Evolutionary conservation across 106 monocot species (phyloP).

Genomic region (Acorus gramineus): DNA sequence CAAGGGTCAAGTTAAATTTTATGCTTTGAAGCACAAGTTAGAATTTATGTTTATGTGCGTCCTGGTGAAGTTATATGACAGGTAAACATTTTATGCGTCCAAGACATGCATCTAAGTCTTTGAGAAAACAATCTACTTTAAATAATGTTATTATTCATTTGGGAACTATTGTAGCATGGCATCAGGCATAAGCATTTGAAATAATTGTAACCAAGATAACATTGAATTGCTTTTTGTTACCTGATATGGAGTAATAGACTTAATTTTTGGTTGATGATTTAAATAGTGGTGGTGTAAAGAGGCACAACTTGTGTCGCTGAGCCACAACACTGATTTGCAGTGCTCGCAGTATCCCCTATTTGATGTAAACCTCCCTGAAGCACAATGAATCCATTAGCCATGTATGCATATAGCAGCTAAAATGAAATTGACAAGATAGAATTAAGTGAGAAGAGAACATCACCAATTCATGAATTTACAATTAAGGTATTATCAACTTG

Average conservation of each 20-base stretch:
- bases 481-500: too few relatives aligned
- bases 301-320: conserved; percentile 19
- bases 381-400: neutral
- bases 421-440: neutral
- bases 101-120: too few relatives aligned
- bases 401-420: neutral
- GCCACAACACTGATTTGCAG: conserved; percentile 42
- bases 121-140: too few relatives aligned
- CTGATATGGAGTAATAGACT: conserved; percentile 24
- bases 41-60: too few relatives aligned
- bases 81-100: neutral
- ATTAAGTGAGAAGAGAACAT: neutral
- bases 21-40: too few relatives aligned
- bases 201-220: too few relatives aligned
- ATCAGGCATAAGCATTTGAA: too few relatives aligned
- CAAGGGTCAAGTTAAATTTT: too few relatives aligned
- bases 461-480: too few relatives aligned
- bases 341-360: conserved; percentile 32
- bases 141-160: too few relatives aligned
- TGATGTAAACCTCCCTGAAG: conserved; percentile 16
- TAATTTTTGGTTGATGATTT: conserved; percentile 15
- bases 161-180: too few relatives aligned
- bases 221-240: conserved; percentile 5
- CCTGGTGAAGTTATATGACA: neutral
- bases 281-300: conserved; percentile 18